Evolutionary conservation across 2,329 filamentous ascomycete species (phyloP).

Genomic region (Epichloe sp.): DNA sequence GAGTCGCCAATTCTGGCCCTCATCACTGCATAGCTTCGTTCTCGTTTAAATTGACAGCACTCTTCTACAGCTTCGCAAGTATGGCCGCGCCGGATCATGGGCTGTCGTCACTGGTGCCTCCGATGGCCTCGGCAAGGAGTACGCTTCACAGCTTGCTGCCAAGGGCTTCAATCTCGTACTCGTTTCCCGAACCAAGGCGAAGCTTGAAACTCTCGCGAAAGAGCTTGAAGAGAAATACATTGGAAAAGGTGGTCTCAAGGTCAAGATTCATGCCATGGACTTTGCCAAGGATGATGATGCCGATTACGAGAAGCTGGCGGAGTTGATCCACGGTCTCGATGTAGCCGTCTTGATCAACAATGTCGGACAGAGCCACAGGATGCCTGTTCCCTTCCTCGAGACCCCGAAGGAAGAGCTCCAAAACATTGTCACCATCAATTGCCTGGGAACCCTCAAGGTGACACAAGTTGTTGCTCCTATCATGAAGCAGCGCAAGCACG

Average conservation of each 20-base stretch:
- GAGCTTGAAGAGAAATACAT: constrained; percentile 63
- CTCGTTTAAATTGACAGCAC: not conserved
- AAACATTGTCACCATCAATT: constrained; percentile 92
- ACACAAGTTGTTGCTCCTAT: constrained; percentile 76
- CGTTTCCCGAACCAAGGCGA: constrained; percentile 87
- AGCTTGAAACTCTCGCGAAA: constrained; percentile 63
- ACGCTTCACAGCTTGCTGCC: constrained; percentile 73
- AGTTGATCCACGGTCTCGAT: constrained; percentile 59
- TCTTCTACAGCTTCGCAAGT: constrained; percentile 59
- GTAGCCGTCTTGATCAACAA: constrained; percentile 91
- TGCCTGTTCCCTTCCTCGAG: constrained; percentile 77
- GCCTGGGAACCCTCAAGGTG: constrained; percentile 74
- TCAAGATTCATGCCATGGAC: constrained; percentile 81
- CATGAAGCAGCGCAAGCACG: constrained; percentile 72
- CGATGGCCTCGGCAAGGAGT: constrained; percentile 95
- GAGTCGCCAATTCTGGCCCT: constrained; percentile 15
- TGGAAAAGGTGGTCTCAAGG: constrained; percentile 43
- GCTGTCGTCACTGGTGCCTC: constrained; percentile 90
- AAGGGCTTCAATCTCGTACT: constrained; percentile 94
- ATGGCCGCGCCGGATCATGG: constrained; percentile 87
- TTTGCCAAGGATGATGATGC: constrained; percentile 66
- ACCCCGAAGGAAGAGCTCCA: constrained; percentile 70
- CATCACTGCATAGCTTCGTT: no score
- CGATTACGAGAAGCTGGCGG: constrained; percentile 65
- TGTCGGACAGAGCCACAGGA: constrained; percentile 85